Evolutionary conservation across 768 basidiomycete genomes (phyloP).

Genomic region (Leccinum olivaceopallidum): DNA sequence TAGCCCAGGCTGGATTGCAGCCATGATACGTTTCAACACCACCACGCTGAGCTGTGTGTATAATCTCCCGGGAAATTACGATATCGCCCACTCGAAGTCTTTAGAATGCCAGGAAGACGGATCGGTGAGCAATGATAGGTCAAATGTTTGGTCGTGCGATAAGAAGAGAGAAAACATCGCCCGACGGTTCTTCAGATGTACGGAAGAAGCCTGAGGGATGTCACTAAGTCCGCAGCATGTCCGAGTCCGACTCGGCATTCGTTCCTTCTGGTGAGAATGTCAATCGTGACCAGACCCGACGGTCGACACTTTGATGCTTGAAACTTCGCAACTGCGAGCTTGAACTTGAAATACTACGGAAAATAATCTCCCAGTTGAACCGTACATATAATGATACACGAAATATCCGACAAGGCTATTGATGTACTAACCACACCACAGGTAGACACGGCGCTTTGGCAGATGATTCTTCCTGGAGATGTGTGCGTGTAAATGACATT

Average conservation of each 20-base stretch:
- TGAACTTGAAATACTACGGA: background rate
- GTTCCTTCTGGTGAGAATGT: background rate
- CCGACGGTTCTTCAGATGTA: background rate
- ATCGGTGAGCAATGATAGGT: background rate
- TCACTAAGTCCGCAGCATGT: background rate
- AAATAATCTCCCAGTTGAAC: background rate
- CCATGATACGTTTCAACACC: background rate
- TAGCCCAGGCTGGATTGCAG: background rate
- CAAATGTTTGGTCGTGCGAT: background rate
- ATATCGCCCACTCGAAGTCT: background rate
- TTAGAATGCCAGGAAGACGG: background rate
- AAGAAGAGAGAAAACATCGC: background rate
- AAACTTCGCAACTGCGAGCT: background rate
- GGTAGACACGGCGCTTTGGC: conserved; percentile 19
- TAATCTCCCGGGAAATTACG: background rate
- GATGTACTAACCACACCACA: background rate
- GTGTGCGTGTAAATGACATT: conserved; percentile 4
- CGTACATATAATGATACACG: too few relatives aligned
- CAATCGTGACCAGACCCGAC: background rate
- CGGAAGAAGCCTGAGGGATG: background rate
- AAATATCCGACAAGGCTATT: background rate
- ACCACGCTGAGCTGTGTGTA: background rate
- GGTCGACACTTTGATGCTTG: background rate
- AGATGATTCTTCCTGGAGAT: conserved; percentile 5
- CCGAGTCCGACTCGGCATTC: background rate